phyloP scores from a whole-genome alignment of 2,329 filamentous ascomycete species.

The Fusarium algeriense region DNA sequence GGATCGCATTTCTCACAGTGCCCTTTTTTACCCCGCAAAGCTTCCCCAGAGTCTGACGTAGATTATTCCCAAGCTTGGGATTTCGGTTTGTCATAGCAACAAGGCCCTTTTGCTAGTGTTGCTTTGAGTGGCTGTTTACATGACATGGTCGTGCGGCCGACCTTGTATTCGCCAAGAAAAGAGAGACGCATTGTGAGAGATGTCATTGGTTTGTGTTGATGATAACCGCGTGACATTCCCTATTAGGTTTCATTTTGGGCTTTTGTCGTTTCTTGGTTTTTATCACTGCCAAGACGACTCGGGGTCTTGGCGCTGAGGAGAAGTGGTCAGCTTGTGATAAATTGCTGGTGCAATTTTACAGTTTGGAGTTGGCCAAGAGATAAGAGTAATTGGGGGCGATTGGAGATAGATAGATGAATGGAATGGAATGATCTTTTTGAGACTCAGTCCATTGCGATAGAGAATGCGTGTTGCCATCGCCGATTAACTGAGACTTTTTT shows the following conservation, averaged over 20 bases:
- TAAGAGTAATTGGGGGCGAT: constrained; percentile 9
- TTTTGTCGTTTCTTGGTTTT: constrained; percentile 11
- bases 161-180: neutral
- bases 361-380: constrained; percentile 22
- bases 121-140: constrained; percentile 12
- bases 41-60: constrained; percentile 24
- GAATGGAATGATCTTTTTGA: constrained; percentile 12
- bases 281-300: constrained; percentile 23
- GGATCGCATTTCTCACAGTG: neutral
- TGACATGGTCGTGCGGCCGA: constrained; percentile 2
- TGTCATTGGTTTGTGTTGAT: constrained; percentile 18
- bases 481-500: neutral
- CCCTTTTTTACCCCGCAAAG: constrained; percentile 26
- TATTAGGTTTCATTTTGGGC: constrained; percentile 3
- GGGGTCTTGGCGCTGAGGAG: constrained; percentile 23
- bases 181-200: neutral
- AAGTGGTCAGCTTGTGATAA: neutral
- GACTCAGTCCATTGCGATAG: neutral
- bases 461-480: neutral
- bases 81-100: constrained; percentile 25
- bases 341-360: neutral
- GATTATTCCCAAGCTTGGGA: neutral
- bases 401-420: constrained; percentile 1
- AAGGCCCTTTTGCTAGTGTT: constrained; percentile 6
- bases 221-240: constrained; percentile 27